These are phyloP conservation scores for Coemansia sp. DNA, from an alignment of 192 early-diverging fungal genomes.

Conservation along the genomic window DNA sequence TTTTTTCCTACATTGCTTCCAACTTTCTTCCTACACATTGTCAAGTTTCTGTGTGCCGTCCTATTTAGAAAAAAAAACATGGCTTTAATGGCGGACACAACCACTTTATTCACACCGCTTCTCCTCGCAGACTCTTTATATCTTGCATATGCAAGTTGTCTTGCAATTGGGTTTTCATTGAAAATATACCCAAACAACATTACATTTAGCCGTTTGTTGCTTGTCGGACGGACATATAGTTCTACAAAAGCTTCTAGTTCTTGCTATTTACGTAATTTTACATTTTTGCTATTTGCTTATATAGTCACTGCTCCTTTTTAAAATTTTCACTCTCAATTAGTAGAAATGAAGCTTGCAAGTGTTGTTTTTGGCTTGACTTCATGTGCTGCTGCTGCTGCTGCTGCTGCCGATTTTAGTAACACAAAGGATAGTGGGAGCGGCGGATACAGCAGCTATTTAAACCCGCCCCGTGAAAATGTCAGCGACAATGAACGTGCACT, in stretches of 20 bases:
- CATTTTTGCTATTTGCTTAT: too few species aligned
- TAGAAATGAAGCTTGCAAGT: not conserved
- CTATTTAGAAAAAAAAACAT: not conserved
- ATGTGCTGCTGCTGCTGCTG: not conserved
- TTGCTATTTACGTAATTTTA: too few species aligned
- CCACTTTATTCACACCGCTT: not conserved
- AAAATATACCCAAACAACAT: not conserved
- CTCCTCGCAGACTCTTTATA: not conserved
- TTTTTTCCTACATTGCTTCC: not conserved
- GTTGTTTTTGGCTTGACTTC: not conserved
- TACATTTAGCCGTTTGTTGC: too few species aligned
- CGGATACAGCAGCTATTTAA: not conserved
- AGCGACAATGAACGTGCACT: constrained; percentile 13
- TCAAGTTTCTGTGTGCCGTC: too few species aligned
- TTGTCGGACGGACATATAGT: too few species aligned
- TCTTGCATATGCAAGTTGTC: not conserved
- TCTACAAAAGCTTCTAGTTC: too few species aligned
- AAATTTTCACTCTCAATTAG: not conserved
- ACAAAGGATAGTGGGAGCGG: not conserved
- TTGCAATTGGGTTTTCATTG: not conserved
- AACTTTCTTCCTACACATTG: not conserved
- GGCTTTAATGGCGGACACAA: not conserved
- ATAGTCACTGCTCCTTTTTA: not conserved
- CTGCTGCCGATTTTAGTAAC: not conserved
- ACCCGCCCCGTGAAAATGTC: not conserved